Conservation (phyloP, 2,329 filamentous ascomycete species). For the Xylaria sp. region DNA sequence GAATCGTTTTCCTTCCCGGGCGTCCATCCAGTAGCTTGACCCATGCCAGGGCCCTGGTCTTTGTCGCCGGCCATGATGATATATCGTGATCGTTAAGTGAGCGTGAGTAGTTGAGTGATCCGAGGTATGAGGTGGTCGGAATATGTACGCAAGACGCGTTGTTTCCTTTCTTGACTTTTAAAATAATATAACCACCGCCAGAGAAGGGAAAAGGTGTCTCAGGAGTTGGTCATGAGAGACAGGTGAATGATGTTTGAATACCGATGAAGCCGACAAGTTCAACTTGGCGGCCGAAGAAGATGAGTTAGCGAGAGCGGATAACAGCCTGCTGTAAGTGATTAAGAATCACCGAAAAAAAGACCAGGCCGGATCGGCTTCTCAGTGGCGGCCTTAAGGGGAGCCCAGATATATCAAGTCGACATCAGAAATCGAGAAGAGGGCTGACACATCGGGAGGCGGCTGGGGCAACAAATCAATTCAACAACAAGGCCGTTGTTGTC, state of each 20-base stretch:
- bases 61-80: slow-evolving; percentile 20
- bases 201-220: slow-evolving; percentile 10
- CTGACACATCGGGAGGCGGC: slow-evolving; percentile 3
- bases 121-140: background rate
- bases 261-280: slow-evolving; percentile 21
- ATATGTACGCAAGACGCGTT: background rate
- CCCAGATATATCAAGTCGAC: background rate
- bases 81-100: slow-evolving; percentile 10
- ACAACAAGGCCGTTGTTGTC: slow-evolving; percentile 1
- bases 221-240: slow-evolving; percentile 11
- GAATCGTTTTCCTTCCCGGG: slow-evolving; percentile 52
- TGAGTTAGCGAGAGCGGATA: slow-evolving; percentile 20
- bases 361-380: slow-evolving; percentile 3
- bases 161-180: background rate
- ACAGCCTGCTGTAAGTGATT: slow-evolving; percentile 32
- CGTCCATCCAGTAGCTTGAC: slow-evolving; percentile 38
- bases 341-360: slow-evolving; percentile 6
- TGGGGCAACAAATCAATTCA: slow-evolving; percentile 12
- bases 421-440: background rate
- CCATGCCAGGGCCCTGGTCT: slow-evolving; percentile 27
- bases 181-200: slow-evolving; percentile 2
- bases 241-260: slow-evolving; percentile 8
- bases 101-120: slow-evolving; percentile 6
- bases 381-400: slow-evolving; percentile 2
- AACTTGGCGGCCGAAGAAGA: slow-evolving; percentile 24